These are phyloP conservation scores for Magnusiomyces ingens DNA, from an alignment of 1,139 yeast genomes.

Conservation along the genomic window DNA sequence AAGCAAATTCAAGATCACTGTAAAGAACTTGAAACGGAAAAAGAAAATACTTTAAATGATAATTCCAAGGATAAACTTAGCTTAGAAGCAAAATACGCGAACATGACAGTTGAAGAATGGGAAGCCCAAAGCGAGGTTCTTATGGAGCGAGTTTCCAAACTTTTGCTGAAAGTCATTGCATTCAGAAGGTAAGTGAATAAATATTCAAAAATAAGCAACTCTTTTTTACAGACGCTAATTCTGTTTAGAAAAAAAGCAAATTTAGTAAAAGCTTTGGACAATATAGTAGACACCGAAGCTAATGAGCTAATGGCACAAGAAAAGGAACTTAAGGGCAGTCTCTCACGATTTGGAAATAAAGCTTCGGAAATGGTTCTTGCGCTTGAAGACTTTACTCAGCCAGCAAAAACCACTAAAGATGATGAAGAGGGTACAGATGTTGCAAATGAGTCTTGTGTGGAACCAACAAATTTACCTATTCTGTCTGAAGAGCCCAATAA, in stretches of 20 bases:
- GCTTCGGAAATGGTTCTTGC: constrained; percentile 14
- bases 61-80: neutral
- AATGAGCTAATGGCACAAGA: constrained; percentile 8
- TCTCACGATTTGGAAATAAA: constrained; percentile 8
- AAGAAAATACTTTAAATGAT: too few species aligned
- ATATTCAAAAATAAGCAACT: neutral
- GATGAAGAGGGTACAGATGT: too few species aligned
- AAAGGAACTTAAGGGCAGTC: constrained; percentile 6
- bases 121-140: constrained; percentile 16
- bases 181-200: constrained; percentile 14
- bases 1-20: too few species aligned
- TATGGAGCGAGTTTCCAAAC: constrained; percentile 12
- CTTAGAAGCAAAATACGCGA: constrained; percentile 8
- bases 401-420: too few species aligned
- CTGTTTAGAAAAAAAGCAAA: constrained; percentile 11
- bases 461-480: too few species aligned
- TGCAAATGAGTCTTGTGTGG: too few species aligned
- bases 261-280: constrained; percentile 9
- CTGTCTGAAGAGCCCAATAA: too few species aligned
- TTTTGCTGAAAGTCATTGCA: constrained; percentile 14
- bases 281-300: constrained; percentile 10
- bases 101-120: constrained; percentile 19
- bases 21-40: too few species aligned
- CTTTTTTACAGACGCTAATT: neutral
- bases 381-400: constrained; percentile 5